These are phyloP conservation scores for Pseudozyma thailandica DNA, from an alignment of 1,284 basidiomycete genomes.

Conservation along the genomic window DNA sequence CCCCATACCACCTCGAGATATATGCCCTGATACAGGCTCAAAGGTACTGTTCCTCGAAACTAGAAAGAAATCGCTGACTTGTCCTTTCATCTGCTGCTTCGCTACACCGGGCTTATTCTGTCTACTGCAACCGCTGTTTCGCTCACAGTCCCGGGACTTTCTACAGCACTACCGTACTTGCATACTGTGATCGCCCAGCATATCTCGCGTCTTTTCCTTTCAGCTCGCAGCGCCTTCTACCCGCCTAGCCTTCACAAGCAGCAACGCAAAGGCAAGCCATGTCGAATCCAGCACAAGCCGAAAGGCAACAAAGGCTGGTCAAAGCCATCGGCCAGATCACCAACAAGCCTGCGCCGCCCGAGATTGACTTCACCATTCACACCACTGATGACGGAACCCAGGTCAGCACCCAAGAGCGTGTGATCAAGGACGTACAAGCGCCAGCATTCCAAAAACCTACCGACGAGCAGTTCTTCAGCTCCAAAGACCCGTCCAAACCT, in stretches of 20 bases:
- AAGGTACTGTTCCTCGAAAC: no score
- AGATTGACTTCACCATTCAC: slow-evolving; percentile 69
- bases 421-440: slow-evolving; percentile 69
- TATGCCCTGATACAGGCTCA: no score
- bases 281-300: slow-evolving; percentile 18
- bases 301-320: slow-evolving; percentile 54
- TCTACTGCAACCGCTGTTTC: no score
- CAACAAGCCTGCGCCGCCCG: slow-evolving; percentile 58
- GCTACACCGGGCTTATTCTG: no score
- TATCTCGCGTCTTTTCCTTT: neutral
- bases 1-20: no score
- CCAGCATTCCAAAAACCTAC: slow-evolving; percentile 89
- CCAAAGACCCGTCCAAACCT: slow-evolving; percentile 64
- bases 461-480: slow-evolving; percentile 81
- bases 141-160: no score
- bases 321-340: slow-evolving; percentile 63
- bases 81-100: no score
- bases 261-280: slow-evolving; percentile 8
- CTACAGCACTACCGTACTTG: no score
- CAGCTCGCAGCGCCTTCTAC: neutral
- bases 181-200: neutral
- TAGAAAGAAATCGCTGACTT: no score
- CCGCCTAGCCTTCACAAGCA: neutral
- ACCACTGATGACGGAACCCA: slow-evolving; percentile 69
- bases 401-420: slow-evolving; percentile 69